A percentile compares a stretch with the other conserved stretches of the same genome.
Evolutionary conservation across 2,329 filamentous ascomycete species (phyloP).

Genomic region (Claviceps capensis): DNA sequence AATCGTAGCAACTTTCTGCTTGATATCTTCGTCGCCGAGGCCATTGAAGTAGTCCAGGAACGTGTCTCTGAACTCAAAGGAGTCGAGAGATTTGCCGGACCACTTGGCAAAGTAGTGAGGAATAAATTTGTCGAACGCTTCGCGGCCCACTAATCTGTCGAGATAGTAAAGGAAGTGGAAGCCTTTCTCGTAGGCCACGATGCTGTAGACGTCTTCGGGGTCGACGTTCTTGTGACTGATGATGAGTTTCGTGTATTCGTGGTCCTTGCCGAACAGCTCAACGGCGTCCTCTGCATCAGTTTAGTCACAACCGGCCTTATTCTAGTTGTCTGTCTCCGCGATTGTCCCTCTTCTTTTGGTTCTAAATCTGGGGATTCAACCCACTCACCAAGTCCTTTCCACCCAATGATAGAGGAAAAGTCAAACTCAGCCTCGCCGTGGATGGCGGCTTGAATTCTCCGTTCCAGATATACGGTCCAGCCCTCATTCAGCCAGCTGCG

Average conservation of each 20-base stretch:
- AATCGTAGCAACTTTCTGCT: constrained; percentile 54
- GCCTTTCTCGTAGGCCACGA: constrained; percentile 89
- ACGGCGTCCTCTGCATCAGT: constrained; percentile 55
- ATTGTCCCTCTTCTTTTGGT: not conserved
- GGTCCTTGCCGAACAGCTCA: constrained; percentile 62
- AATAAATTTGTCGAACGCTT: constrained; percentile 91
- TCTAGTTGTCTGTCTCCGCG: not conserved
- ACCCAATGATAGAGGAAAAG: constrained; percentile 92
- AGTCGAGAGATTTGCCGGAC: constrained; percentile 77
- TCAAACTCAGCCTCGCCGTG: constrained; percentile 79
- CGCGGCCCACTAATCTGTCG: constrained; percentile 69
- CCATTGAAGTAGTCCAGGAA: constrained; percentile 71
- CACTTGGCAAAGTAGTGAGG: constrained; percentile 85
- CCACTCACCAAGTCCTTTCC: constrained; percentile 61
- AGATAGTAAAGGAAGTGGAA: constrained; percentile 90
- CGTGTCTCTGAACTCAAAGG: constrained; percentile 84
- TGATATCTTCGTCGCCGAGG: constrained; percentile 46
- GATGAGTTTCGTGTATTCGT: constrained; percentile 87
- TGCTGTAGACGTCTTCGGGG: constrained; percentile 90
- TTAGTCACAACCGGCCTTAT: not conserved
- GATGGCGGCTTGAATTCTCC: constrained; percentile 61
- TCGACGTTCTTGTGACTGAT: constrained; percentile 80
- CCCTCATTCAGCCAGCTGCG: constrained; percentile 57
- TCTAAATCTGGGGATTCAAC: not conserved
- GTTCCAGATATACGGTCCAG: constrained; percentile 92